These are phyloP conservation scores for Dalbergia cochinchinensis DNA, from an alignment of 306 rosid genomes.

Conservation along the genomic window DNA sequence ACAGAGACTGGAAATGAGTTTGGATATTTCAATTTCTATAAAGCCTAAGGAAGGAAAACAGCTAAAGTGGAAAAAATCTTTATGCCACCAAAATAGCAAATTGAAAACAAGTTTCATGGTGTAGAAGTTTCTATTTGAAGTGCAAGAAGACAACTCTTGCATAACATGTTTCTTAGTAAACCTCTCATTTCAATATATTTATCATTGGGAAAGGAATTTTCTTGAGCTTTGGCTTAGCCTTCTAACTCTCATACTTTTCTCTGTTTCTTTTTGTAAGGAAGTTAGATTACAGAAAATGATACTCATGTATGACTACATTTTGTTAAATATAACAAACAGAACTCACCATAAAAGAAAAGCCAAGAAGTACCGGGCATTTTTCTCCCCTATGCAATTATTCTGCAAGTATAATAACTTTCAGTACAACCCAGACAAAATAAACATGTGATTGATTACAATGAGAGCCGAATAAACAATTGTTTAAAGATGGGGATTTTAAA, in stretches of 20 bases:
- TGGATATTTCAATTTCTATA: slow-evolving; percentile 22
- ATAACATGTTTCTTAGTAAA: slow-evolving; percentile 13
- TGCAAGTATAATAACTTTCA: slow-evolving; percentile 54
- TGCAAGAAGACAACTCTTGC: slow-evolving; percentile 4
- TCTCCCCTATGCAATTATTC: slow-evolving; percentile 99
- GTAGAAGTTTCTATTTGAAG: slow-evolving; percentile 8
- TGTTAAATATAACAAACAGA: slow-evolving; percentile 31
- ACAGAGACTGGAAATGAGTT: slow-evolving; percentile 29
- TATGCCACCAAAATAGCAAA: slow-evolving; percentile 21
- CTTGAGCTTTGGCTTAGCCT: background rate
- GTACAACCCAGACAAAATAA: slow-evolving; percentile 31
- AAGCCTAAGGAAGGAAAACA: background rate
- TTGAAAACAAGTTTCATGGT: slow-evolving; percentile 8
- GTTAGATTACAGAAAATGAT: slow-evolving; percentile 31
- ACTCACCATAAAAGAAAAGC: slow-evolving; percentile 98
- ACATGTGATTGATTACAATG: slow-evolving; percentile 13
- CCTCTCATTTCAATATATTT: too few species aligned
- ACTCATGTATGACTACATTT: slow-evolving; percentile 12
- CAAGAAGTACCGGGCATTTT: slow-evolving; percentile 81
- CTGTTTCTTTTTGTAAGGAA: background rate
- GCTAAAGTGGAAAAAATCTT: background rate
- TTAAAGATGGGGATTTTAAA: slow-evolving; percentile 23
- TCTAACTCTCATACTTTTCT: slow-evolving; percentile 13
- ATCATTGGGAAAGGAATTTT: too few species aligned
- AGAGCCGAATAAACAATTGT: slow-evolving; percentile 19